phyloP scores from a whole-genome alignment of 1,139 yeast genomes.

The Scheffersomyces illinoinensis region DNA sequence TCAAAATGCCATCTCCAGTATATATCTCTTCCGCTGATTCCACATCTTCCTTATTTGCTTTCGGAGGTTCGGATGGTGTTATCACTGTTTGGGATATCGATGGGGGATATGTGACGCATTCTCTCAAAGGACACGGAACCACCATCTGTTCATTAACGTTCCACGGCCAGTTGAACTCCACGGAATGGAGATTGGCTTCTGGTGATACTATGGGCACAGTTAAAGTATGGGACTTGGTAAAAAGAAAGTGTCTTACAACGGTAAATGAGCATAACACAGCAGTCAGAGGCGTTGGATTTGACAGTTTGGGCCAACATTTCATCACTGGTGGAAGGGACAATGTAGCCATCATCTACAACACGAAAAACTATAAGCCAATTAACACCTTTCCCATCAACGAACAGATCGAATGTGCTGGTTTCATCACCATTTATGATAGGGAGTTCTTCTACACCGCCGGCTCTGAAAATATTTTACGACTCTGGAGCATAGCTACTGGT shows the following conservation, averaged over 20 bases:
- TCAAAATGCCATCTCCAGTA: conserved; percentile 74
- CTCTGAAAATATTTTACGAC: conserved; percentile 61
- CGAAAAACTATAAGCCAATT: conserved; percentile 51
- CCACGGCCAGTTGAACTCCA: conserved; percentile 68
- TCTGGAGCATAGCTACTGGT: conserved; percentile 54
- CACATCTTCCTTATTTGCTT: conserved; percentile 83
- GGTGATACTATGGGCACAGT: conserved; percentile 89
- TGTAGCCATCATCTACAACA: conserved; percentile 63
- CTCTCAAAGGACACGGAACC: conserved; percentile 93
- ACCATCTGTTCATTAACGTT: conserved; percentile 78
- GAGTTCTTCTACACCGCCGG: conserved; percentile 76
- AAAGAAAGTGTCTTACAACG: conserved; percentile 64
- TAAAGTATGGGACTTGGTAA: conserved; percentile 89
- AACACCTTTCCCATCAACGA: conserved; percentile 74
- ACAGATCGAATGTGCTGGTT: conserved; percentile 82
- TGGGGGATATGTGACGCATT: conserved; percentile 86
- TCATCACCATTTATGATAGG: conserved; percentile 37
- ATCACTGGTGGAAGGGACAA: conserved; percentile 91
- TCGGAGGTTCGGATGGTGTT: conserved; percentile 95
- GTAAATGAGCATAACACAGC: conserved; percentile 80
- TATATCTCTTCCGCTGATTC: conserved; percentile 75
- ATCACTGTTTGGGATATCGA: conserved; percentile 92
- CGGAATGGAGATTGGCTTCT: conserved; percentile 77
- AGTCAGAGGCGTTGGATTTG: conserved; percentile 81
- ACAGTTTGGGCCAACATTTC: conserved; percentile 51